Conservation (phyloP, 1,139 yeast genomes). For the Magnusiomyces suaveolens region DNA sequence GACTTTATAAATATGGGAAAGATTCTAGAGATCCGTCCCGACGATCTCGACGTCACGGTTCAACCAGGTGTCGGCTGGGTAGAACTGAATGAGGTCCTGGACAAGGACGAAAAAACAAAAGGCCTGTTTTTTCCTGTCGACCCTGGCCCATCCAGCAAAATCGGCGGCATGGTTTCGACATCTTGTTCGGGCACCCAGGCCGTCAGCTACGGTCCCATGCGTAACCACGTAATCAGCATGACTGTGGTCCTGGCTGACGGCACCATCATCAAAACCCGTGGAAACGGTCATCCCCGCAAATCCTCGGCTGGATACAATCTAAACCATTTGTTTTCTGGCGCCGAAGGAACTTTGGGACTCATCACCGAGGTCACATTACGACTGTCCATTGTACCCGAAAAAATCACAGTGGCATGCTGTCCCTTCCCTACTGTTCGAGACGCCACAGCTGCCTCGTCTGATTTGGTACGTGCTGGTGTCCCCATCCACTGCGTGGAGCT, state of each 20-base stretch:
- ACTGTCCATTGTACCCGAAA: slow-evolving; percentile 53
- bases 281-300: slow-evolving; percentile 53
- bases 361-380: slow-evolving; percentile 67
- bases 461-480: slow-evolving; percentile 50
- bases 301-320: slow-evolving; percentile 71
- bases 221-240: slow-evolving; percentile 58
- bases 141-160: slow-evolving; percentile 75
- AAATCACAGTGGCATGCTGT: slow-evolving; percentile 58
- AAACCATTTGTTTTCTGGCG: slow-evolving; percentile 57
- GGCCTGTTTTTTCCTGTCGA: slow-evolving; percentile 62
- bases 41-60: slow-evolving; percentile 60
- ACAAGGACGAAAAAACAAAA: slow-evolving; percentile 36
- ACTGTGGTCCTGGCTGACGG: slow-evolving; percentile 79
- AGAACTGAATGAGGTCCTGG: slow-evolving; percentile 41
- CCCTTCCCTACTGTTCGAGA: slow-evolving; percentile 50
- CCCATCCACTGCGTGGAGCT: slow-evolving; percentile 62
- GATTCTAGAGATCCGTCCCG: slow-evolving; percentile 46
- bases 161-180: slow-evolving; percentile 72
- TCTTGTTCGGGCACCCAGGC: slow-evolving; percentile 78
- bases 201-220: slow-evolving; percentile 66
- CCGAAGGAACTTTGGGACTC: slow-evolving; percentile 70
- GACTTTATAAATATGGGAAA: slow-evolving; percentile 52
- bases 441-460: slow-evolving; percentile 59
- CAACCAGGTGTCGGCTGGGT: slow-evolving; percentile 80
- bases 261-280: slow-evolving; percentile 56